Base-by-base conservation (phyloP, 495 filamentous ascomycete genomes). In the Xylona heveae region DNA sequence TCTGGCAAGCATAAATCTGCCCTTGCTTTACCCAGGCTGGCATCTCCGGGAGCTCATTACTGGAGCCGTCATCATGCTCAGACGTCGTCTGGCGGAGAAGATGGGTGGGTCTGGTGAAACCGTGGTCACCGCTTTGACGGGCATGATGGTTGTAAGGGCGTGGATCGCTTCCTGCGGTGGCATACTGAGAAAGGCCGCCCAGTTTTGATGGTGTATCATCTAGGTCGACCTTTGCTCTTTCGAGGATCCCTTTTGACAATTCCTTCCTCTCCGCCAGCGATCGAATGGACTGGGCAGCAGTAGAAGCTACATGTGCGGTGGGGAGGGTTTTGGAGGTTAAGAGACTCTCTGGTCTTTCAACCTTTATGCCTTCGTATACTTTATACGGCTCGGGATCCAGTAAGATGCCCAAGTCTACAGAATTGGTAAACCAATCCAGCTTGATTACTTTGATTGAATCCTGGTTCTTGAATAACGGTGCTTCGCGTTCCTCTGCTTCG, bases 1-100 rank as follows among this genome's bases (percentile, higher is more conserved):
- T 76, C 48, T 90, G 61, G 40, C 88, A 95, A 8, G 83, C 71
- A 45, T 82, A 92, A 3, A 65, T 57, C 7, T 72, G 62, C 10
- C 73, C 58, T 39, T 64, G 42, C 17, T 52, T 55, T 3, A 90
- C 63, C 59, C 71, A 91, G 3, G 70, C 61, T 9, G 83, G 83
- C 30, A 62, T 55, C n/a, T 51, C 66, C 26, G 56, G 77, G 36
- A 66, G 53, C 9, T 39, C 52, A 23, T 36, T 51, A 18, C 39
- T 43, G 24, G 39, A 30, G 10, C 48, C 46, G 34, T 64, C 58
- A 1, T 82, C 72, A 30, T 81, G 58, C 27, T 90, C 80, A 4
- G 73, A 73, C 0, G 80, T 85, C 1, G 75, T 71, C 42, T 74
- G 55, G 9, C 68, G 61, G 12, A 72, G 49, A 2, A 81, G 55